Conservation (phyloP, 1,284 basidiomycete species). For the Fomes fomentarius region DNA sequence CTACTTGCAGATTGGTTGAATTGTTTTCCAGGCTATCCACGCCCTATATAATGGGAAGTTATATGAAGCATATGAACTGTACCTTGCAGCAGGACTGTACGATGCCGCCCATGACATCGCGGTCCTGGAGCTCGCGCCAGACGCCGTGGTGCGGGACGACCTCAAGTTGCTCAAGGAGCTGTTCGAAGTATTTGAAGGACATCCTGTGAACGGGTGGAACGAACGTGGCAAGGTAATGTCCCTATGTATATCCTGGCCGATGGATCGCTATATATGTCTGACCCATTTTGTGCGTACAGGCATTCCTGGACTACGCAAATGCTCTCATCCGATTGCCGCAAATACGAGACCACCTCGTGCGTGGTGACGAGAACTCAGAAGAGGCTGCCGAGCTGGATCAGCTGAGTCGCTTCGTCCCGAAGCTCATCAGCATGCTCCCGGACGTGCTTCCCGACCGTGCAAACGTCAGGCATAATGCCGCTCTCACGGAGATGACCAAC, state of each 20-base stretch:
- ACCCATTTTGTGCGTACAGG: slow-evolving; percentile 42
- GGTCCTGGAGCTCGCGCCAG: slow-evolving; percentile 84
- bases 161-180: slow-evolving; percentile 73
- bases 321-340: slow-evolving; percentile 65
- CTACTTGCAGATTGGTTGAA: neutral
- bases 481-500: slow-evolving; percentile 74
- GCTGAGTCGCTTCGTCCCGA: slow-evolving; percentile 63
- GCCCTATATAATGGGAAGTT: slow-evolving; percentile 66
- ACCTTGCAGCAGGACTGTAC: slow-evolving; percentile 71
- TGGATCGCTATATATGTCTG: too few species aligned
- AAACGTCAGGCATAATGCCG: slow-evolving; percentile 67
- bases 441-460: slow-evolving; percentile 61
- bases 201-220: slow-evolving; percentile 74
- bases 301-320: slow-evolving; percentile 70
- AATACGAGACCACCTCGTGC: slow-evolving; percentile 51
- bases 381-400: slow-evolving; percentile 61
- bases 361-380: slow-evolving; percentile 46
- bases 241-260: too few species aligned
- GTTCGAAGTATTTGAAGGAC: slow-evolving; percentile 70
- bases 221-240: slow-evolving; percentile 74
- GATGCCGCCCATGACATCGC: slow-evolving; percentile 84
- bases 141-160: slow-evolving; percentile 86
- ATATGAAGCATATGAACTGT: slow-evolving; percentile 80
- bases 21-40: slow-evolving; percentile 58
- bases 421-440: slow-evolving; percentile 71